Evolutionary conservation across 2,329 filamentous ascomycete genomes (phyloP), one percentile per base, ranked within the genome.

Genomic region (Aspergillus vadensis): DNA sequence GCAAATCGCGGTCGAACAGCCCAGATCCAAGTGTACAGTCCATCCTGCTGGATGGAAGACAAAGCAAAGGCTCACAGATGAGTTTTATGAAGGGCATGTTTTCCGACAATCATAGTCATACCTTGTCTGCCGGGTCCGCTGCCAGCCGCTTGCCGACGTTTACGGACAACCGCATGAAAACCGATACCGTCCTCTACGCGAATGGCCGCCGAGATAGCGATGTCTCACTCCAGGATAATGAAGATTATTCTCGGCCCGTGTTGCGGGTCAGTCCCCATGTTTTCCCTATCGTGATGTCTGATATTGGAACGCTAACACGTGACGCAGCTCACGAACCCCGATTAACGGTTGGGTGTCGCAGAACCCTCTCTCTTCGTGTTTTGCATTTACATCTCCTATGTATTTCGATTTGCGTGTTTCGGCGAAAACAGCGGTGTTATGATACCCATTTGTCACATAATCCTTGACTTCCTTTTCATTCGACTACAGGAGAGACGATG

Each of bases 171-270:
- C 76, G 79, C 59, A 69, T 81, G 72, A 80, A 80, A 60, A 76
- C 77, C 49, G 75, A 76, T 61, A 72, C 74, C 7, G 65, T 72
- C 23, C 72, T 80, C 56, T 79, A 78, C 63, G 71, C 73, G 14
- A 72, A 78, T 54, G 77, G 77, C 57, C 67, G 72, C 52, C 77
- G 77, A 36, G 69, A 75, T 48, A 81, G 79, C 66, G 78, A 76
- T 60, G 70, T 80, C 17, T 81, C 79, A 17, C 74, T 81, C 19
- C 78, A 80, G 61, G 79, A 81, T 62, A 77, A 81, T 58, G 77
- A 80, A 66, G 79, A 81, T 63, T 81, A 81, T 67, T 80, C 79
- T 36, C 73, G 79, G 25, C 79, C 77, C 48, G 77, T 79, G 36
- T 67, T 79, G 65, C 75, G 77, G 43, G 77, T 79, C 62, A 70